Evolutionary conservation across 305 asterid species (phyloP).

Genomic region (Solanum chacoense): DNA sequence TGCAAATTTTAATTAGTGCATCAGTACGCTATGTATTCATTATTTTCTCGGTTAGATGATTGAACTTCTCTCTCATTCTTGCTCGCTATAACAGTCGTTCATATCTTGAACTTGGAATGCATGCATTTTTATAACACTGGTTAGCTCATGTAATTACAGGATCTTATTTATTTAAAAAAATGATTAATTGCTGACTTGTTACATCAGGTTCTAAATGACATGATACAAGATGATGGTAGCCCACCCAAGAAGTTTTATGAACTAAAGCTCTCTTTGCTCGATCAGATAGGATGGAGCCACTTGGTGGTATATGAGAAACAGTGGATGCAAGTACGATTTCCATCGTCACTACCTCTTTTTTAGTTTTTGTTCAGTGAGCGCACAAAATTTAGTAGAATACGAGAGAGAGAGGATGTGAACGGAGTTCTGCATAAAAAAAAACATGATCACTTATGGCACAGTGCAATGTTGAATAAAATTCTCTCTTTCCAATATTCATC

Average conservation of each 20-base stretch:
- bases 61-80: neutral
- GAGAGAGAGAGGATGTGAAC: neutral
- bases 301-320: conserved; percentile 59
- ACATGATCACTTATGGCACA: neutral
- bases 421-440: neutral
- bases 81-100: neutral
- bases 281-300: conserved; percentile 76
- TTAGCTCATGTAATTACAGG: neutral
- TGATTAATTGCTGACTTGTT: neutral
- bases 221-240: conserved; percentile 72
- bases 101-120: neutral
- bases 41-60: neutral
- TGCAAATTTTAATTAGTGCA: neutral
- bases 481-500: neutral
- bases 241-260: conserved; percentile 84
- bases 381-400: neutral
- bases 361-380: conserved; percentile 13
- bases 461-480: neutral
- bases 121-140: neutral
- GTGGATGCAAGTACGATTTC: conserved; percentile 87
- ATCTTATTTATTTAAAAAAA: neutral
- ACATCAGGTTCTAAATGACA: conserved; percentile 53
- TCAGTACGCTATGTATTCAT: neutral
- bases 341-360: conserved; percentile 60
- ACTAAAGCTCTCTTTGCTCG: conserved; percentile 61